These are phyloP conservation scores for Beta lomatogona DNA, from an alignment of 179 eudicot genomes.

Conservation along the genomic window DNA sequence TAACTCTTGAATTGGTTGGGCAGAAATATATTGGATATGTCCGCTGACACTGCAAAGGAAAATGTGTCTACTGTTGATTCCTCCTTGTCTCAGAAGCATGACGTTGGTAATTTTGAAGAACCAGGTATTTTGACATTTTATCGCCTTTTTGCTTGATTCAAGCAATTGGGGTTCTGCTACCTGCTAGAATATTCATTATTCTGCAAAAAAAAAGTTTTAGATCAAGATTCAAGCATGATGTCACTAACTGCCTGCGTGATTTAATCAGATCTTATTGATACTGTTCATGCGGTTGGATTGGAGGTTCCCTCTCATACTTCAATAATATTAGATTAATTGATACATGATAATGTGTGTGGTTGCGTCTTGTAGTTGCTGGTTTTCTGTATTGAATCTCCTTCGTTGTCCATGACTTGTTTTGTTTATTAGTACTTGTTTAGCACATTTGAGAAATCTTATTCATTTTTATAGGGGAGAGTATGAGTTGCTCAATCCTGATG, in stretches of 20 bases:
- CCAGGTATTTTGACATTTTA: conserved; percentile 48
- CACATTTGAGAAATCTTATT: not conserved
- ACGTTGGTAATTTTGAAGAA: conserved; percentile 44
- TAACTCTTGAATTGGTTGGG: not conserved
- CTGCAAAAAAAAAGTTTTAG: not conserved
- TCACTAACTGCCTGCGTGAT: too few relatives aligned
- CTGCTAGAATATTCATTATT: not conserved
- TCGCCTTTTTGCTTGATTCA: conserved; percentile 6
- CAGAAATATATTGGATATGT: conserved; percentile 42
- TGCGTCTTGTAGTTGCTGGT: not conserved
- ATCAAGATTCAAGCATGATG: not conserved
- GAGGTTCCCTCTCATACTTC: too few relatives aligned
- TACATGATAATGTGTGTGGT: not conserved
- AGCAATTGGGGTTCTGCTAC: not conserved
- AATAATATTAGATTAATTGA: not conserved
- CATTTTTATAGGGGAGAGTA: not conserved
- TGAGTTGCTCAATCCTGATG: not conserved
- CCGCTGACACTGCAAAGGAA: conserved; percentile 62
- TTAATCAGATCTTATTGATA: not conserved
- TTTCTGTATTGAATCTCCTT: not conserved
- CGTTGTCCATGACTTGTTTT: not conserved
- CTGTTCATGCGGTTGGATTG: not conserved
- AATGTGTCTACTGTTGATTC: conserved; percentile 60
- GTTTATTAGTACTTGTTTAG: not conserved
- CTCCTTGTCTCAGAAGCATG: conserved; percentile 59